Evolutionary conservation across 306 rosid species (phyloP).

Genomic region (Macrotyloma uniflorum): DNA sequence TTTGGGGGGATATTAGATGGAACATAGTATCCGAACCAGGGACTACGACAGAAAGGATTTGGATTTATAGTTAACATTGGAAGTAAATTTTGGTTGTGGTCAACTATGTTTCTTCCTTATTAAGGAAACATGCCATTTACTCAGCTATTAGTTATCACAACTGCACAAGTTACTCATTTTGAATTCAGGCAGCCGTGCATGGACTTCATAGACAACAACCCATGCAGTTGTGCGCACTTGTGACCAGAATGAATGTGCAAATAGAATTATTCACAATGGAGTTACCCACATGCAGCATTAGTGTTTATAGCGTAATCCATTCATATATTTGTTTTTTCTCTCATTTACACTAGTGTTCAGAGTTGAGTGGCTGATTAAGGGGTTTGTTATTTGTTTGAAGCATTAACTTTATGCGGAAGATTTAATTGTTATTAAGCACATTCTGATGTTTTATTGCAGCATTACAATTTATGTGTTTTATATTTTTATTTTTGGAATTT

Average conservation of each 20-base stretch:
- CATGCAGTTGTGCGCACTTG: neutral
- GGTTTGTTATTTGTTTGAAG: neutral
- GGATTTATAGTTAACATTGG: neutral
- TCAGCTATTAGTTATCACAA: neutral
- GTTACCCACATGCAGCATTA: slow-evolving; percentile 1
- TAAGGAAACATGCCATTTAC: neutral
- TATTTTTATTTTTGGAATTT: slow-evolving; percentile 11
- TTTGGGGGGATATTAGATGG: slow-evolving; percentile 4
- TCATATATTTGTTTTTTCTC: neutral
- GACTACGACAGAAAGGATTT: neutral
- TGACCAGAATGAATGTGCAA: neutral
- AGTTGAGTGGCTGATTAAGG: slow-evolving; percentile 1
- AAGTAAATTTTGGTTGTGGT: neutral
- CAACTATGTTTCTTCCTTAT: neutral
- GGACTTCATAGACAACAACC: neutral
- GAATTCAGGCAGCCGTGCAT: slow-evolving; percentile 11
- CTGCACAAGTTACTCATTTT: neutral
- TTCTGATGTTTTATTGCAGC: slow-evolving; percentile 19
- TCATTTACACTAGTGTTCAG: slow-evolving; percentile 3
- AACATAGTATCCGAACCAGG: slow-evolving; percentile 17
- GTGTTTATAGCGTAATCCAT: neutral
- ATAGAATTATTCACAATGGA: slow-evolving; percentile 16
- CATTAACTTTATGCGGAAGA: neutral
- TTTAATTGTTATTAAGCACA: slow-evolving; percentile 9
- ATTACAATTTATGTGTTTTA: slow-evolving; percentile 5